Evolutionary conservation across 768 basidiomycete species (phyloP), one percentile per base, ranked within the genome.

Genomic region (Mycena galopus): DNA sequence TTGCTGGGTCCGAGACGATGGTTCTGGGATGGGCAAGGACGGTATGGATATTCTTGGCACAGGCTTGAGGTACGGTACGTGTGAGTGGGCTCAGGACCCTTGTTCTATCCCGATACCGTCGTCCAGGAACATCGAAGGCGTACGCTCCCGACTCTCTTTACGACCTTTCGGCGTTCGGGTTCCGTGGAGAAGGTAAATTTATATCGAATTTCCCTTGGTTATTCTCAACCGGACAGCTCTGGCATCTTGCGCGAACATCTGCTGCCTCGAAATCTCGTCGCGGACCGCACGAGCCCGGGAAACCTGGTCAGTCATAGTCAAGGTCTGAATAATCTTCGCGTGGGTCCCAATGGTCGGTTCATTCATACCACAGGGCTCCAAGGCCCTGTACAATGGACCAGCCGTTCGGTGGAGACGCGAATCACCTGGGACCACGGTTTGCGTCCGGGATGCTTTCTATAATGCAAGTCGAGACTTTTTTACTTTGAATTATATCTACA

Each of bases 1-100:
- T 9, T 92, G 95, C 76, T 93, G 94, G 90, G 93, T 97, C 11
- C 87, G 88, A 76, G 97, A 99, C 82, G 88, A 98, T 78, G 97
- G 97, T 0, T 76, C 76, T 64, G 97, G 97, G 2, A 92, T 98
- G 60, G 82, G 82, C 42, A 89, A 87, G 77, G 87, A 88, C 8
- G 89, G 88, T 1, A 82, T 98, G 73, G 81, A 78, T 30, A 71
- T 83, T 19, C 83, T 97, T 10, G 91, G 87, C 7, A 82, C 82
- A 70, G 88, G 84, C 8, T 81, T 83, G 27, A 83, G 96, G 69
- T 95, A 96, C 82, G 86, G 94, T 95, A 79, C 75, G 93, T 83
- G 14, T n/a, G 33, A 17, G 55, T 65, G 30, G 65, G 30, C 16
- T 9, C 23, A 66, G 67, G 47, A 23, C 66, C n/a, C n/a, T 23